Percentiles rank a stretch among this genome's conserved stretches.
phyloP scores from a whole-genome alignment of 2,329 filamentous ascomycete species.

The Alternaria solani region DNA sequence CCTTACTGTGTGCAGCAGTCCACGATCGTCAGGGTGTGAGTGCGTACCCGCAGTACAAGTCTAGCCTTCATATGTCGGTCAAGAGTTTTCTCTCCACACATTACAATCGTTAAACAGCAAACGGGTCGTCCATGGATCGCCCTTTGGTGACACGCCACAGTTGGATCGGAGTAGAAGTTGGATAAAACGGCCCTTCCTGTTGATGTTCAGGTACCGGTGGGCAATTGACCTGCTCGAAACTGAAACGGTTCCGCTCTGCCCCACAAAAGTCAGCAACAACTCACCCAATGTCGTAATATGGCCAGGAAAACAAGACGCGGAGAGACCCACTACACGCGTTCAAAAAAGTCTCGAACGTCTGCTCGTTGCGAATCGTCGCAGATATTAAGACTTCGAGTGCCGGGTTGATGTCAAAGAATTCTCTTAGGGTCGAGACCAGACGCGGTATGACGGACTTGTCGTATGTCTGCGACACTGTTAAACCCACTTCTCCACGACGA shows the following conservation, averaged over 20 bases:
- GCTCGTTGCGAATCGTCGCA: constrained; percentile 73
- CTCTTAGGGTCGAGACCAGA: constrained; percentile 69
- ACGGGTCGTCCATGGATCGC: constrained; percentile 30
- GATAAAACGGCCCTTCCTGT: constrained; percentile 72
- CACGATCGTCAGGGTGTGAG: constrained; percentile 20
- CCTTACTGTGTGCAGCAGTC: constrained; percentile 29
- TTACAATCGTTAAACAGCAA: constrained; percentile 33
- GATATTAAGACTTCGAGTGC: constrained; percentile 69
- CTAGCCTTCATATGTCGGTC: constrained; percentile 33
- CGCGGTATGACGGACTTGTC: constrained; percentile 70
- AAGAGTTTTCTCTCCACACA: constrained; percentile 15
- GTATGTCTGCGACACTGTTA: constrained; percentile 65
- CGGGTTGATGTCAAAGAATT: constrained; percentile 67
- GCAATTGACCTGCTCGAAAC: constrained; percentile 43
- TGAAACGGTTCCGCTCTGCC: constrained; percentile 51
- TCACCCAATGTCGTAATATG: constrained; percentile 32
- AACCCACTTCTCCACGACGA: constrained; percentile 19
- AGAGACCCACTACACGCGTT: constrained; percentile 63
- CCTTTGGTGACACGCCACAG: constrained; percentile 58
- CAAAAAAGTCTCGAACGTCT: constrained; percentile 72
- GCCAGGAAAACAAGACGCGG: constrained; percentile 26
- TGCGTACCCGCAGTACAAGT: constrained; percentile 19
- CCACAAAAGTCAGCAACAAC: constrained; percentile 48
- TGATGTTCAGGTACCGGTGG: constrained; percentile 42
- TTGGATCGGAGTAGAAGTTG: constrained; percentile 65